A percentile compares a stretch with the other conserved stretches of the same genome.
Conservation (phyloP, 2,329 filamentous ascomycete genomes). For the Trichophaea hybrida region DNA sequence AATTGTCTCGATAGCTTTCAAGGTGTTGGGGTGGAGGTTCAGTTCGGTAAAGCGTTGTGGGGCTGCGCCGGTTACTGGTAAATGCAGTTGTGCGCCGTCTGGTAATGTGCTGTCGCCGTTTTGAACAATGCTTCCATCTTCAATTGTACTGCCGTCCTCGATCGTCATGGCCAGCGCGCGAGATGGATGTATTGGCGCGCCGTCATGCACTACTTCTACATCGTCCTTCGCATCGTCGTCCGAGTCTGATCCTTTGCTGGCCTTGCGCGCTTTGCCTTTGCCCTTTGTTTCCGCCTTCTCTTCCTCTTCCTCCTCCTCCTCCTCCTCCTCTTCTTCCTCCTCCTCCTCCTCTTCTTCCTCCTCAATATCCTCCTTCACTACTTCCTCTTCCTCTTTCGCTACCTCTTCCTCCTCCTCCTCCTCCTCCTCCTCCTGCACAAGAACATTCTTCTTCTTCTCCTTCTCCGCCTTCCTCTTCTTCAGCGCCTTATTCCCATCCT, state of each 20-base stretch:
- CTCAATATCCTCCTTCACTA: conserved; percentile 30
- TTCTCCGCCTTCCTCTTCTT: conserved; percentile 20
- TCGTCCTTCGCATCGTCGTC: conserved; percentile 29
- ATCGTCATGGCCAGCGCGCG: neutral
- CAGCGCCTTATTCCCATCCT: conserved; percentile 26
- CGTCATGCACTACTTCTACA: neutral
- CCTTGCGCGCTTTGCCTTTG: neutral
- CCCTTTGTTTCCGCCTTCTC: neutral
- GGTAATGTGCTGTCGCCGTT: conserved; percentile 29
- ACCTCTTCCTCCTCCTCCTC: conserved; percentile 29
- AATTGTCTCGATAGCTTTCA: conserved; percentile 81
- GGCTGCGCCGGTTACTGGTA: conserved; percentile 46
- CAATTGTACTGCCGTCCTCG: conserved; percentile 13
- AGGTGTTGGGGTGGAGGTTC: conserved; percentile 73
- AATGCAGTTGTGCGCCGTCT: conserved; percentile 33
- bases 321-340: conserved; percentile 29
- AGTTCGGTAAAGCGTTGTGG: conserved; percentile 65
- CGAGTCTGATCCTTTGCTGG: conserved; percentile 21
- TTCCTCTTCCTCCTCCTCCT: neutral
- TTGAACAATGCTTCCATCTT: conserved; percentile 3
- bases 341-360: conserved; percentile 25
- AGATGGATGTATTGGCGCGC: neutral
- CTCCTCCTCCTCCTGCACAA: conserved; percentile 30
- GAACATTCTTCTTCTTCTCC: conserved; percentile 17
- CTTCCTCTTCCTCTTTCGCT: conserved; percentile 28